A percentile compares a stretch with the other conserved stretches of the same genome.
These are phyloP conservation scores for Kwoniella heveanensis DNA, from an alignment of 768 basidiomycete species.

Conservation along the genomic window DNA sequence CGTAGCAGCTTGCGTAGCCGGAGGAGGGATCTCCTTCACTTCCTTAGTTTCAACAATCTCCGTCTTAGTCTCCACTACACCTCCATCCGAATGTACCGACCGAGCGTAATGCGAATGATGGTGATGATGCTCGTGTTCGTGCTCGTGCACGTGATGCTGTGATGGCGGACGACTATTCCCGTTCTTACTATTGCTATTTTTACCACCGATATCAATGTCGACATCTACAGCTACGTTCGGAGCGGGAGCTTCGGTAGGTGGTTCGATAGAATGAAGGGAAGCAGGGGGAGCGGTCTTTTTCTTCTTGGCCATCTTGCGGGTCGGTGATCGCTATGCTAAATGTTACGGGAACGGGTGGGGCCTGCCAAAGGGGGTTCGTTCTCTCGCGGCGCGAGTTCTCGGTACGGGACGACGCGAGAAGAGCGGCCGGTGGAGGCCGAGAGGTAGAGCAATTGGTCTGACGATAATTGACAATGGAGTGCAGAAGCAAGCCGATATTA, in stretches of 20 bases:
- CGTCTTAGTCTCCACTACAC: conserved; percentile 21
- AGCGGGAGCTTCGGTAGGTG: neutral
- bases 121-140: conserved; percentile 44
- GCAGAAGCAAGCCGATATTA: too few species aligned
- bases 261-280: conserved; percentile 2
- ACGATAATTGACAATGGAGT: too few species aligned
- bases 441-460: too few species aligned
- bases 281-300: neutral
- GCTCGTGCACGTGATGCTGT: conserved; percentile 35
- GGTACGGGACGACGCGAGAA: too few species aligned
- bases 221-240: neutral
- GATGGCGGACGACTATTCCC: neutral
- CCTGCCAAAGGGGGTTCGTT: too few species aligned
- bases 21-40: conserved; percentile 4
- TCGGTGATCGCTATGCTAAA: too few species aligned
- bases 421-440: too few species aligned
- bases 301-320: conserved; percentile 2
- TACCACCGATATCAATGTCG: neutral
- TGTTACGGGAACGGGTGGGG: too few species aligned
- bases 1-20: neutral
- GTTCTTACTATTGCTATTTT: neutral
- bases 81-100: conserved; percentile 24
- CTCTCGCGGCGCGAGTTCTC: too few species aligned
- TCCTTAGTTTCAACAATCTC: conserved; percentile 21
- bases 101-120: conserved; percentile 44